Conservation (phyloP, 2,329 filamentous ascomycete species). For the Botrytis hyacinthi region DNA sequence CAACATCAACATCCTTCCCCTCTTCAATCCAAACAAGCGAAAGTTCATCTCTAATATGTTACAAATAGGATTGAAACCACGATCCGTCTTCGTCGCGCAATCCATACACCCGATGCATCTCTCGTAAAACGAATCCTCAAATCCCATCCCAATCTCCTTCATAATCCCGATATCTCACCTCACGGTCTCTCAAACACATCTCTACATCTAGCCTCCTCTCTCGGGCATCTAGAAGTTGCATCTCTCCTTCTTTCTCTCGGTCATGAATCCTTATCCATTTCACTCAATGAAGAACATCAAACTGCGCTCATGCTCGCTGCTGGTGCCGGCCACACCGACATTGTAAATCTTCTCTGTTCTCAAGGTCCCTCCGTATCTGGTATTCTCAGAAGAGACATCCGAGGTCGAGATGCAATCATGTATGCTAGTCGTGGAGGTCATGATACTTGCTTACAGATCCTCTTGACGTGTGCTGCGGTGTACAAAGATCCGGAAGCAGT, state of each 20-base stretch:
- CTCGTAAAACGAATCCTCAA: conserved; percentile 76
- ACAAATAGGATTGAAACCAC: conserved; percentile 69
- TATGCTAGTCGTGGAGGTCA: conserved; percentile 59
- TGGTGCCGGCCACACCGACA: conserved; percentile 64
- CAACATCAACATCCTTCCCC: not conserved
- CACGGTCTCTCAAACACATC: conserved; percentile 74
- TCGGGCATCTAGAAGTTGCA: conserved; percentile 69
- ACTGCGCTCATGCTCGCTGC: conserved; percentile 81
- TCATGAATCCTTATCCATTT: conserved; percentile 68
- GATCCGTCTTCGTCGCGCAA: conserved; percentile 76
- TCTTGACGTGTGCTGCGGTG: conserved; percentile 57
- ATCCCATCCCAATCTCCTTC: conserved; percentile 67
- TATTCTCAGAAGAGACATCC: conserved; percentile 57
- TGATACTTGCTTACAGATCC: conserved; percentile 63
- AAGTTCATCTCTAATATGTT: not conserved
- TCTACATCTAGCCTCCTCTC: conserved; percentile 74
- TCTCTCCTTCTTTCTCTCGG: conserved; percentile 65
- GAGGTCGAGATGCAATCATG: conserved; percentile 72
- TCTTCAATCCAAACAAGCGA: not conserved
- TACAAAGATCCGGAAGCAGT: conserved; percentile 24
- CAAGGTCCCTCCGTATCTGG: conserved; percentile 48
- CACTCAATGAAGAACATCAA: conserved; percentile 75
- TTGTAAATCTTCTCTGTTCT: conserved; percentile 69
- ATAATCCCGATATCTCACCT: conserved; percentile 71
- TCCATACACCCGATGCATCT: conserved; percentile 66